Conservation (phyloP, 1,284 basidiomycete genomes). For the Anthracocystis panici-leucophaei region DNA sequence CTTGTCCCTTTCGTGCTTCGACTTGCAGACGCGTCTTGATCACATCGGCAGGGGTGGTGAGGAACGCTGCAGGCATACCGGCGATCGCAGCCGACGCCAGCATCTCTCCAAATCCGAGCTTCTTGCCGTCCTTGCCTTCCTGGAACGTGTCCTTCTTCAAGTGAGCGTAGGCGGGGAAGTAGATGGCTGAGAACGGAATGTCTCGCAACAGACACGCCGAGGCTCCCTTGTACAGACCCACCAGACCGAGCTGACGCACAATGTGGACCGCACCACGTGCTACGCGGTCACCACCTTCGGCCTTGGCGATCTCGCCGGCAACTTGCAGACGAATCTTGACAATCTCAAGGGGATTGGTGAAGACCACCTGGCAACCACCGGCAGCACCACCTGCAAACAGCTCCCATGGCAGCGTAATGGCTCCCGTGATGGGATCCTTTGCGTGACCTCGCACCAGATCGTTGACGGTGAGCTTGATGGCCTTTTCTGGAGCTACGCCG, state of each 20-base stretch:
- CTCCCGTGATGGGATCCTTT: conserved; percentile 93
- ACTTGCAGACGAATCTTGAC: conserved; percentile 96
- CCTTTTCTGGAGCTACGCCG: conserved; percentile 98
- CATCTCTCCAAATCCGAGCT: conserved; percentile 90
- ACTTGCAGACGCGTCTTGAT: conserved; percentile 98
- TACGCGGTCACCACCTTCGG: conserved; percentile 77
- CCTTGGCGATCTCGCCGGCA: conserved; percentile 90
- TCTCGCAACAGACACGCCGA: conserved; percentile 87
- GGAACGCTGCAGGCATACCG: conserved; percentile 87
- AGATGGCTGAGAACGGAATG: conserved; percentile 81
- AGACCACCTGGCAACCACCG: conserved; percentile 96
- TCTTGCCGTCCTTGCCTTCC: conserved; percentile 95
- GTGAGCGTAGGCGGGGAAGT: conserved; percentile 74
- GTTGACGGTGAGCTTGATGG: conserved; percentile 93
- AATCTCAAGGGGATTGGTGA: conserved; percentile 90
- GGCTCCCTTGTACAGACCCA: conserved; percentile 92
- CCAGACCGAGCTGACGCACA: conserved; percentile 87
- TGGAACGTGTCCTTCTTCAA: conserved; percentile 90
- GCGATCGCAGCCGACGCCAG: conserved; percentile 81
- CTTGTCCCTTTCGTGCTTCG: conserved; percentile 92
- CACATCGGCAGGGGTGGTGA: conserved; percentile 78
- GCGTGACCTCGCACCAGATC: conserved; percentile 86
- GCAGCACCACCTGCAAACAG: conserved; percentile 90
- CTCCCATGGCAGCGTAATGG: conserved; percentile 88
- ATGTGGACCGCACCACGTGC: conserved; percentile 91